Evolutionary conservation across 495 filamentous ascomycete species (phyloP).

Genomic region (Thermothielavioides terrestris): DNA sequence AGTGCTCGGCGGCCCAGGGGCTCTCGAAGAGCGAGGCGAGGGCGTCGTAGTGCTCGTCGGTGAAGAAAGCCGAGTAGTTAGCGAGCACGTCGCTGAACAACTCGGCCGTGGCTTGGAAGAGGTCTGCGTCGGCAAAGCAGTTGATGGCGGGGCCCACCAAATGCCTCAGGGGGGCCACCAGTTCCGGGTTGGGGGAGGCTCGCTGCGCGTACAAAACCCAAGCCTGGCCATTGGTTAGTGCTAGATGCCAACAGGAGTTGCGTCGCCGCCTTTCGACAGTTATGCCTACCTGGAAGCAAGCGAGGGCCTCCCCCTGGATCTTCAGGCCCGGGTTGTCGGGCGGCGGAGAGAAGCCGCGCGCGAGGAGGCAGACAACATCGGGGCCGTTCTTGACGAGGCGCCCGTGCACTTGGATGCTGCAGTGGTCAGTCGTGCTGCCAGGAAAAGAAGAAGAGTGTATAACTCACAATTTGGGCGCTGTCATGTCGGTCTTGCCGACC

Average conservation of each 20-base stretch:
- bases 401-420: constrained; percentile 37
- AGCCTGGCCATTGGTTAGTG: constrained; percentile 32
- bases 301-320: constrained; percentile 44
- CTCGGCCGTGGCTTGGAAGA: constrained; percentile 53
- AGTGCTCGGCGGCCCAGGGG: constrained; percentile 44
- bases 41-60: constrained; percentile 42
- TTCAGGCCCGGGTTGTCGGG: constrained; percentile 17
- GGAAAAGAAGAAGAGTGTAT: neutral
- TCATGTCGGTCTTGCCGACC: constrained; percentile 54
- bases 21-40: constrained; percentile 51
- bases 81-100: constrained; percentile 55
- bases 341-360: constrained; percentile 31
- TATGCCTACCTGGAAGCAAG: constrained; percentile 49
- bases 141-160: constrained; percentile 48
- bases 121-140: constrained; percentile 44
- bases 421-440: neutral
- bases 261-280: neutral
- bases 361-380: constrained; percentile 44
- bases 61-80: constrained; percentile 57
- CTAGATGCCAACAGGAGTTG: neutral
- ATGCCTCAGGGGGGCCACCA: constrained; percentile 47
- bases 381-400: constrained; percentile 41
- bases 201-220: constrained; percentile 65
- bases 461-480: constrained; percentile 48
- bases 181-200: constrained; percentile 43